Evolutionary conservation across 805 yeast species (phyloP), one percentile per base, ranked within the genome.

Genomic region (Candida argentea): DNA sequence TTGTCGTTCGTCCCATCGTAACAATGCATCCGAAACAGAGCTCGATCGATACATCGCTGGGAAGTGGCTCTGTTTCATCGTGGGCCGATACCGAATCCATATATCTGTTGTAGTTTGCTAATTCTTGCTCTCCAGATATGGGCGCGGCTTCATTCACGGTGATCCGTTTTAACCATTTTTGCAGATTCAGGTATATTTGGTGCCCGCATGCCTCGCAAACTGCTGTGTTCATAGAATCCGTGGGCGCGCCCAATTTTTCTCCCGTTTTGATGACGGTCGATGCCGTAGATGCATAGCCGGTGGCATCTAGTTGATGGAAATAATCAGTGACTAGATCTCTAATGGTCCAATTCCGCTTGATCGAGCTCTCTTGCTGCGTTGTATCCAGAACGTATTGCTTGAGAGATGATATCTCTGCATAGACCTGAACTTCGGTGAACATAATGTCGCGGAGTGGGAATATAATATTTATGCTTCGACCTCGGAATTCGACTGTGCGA

Each of bases 231-330:
- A 22, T 30, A 7, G 25, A 34, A 14, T 29, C 28, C 28, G 33
- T 46, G 0, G 82, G 83, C 5, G 61, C 61, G 2, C 65, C 67
- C 25, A 87, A 54, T 48, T 89, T 86, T 26, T 76, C 76, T 4
- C 91, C 95, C 0, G 94, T 86, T 39, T 83, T 77, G 9, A 86
- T 86, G 13, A 89, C 96, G 0, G 97, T 87, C 0, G 95, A 80
- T 3, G 87, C 86, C 2, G 89, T 82, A 32, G 89, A 83, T 0
- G 94, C 86, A 46, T 86, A 86, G 10, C 76, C 86, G 6, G 61
- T 57, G 5, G 65, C 65, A 43, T 84, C 94, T 14, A 87, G 72
- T 19, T 65, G 63, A 17, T 60, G 65, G 41, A 84, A 84, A 50
- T 89, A 89, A 27, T 74, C 69, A 16, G 73, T 61, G 1, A 86